Evolutionary conservation across 2,329 filamentous ascomycete species (phyloP), one percentile per base, ranked within the genome.

Genomic region (Penicillium brevicompactum): DNA sequence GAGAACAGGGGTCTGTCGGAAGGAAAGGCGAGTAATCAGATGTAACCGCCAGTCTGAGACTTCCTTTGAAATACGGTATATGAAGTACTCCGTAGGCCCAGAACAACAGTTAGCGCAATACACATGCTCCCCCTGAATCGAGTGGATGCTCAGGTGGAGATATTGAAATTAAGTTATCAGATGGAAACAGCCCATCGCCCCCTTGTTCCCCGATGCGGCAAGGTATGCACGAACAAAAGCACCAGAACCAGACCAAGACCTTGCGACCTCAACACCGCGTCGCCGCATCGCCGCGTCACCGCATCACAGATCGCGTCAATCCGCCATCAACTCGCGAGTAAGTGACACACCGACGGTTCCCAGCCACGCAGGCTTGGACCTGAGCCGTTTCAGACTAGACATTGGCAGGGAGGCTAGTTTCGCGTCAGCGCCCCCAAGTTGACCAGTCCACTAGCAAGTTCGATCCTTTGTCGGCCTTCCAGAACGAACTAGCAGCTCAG

Each of bases 121-220:
- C 38, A 21, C 6, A 2, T 3, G 13, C 34, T 37, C 7, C 38
- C 38, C 38, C 16, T 21, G 38, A 41, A 16, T 9, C 21, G 9
- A 41, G 18, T 18, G 38, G 38, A 41, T 21, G 14, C 14, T 2
- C 4, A 3, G 16, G 38, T 41, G 18, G 38, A 41, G 21, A 18
- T 41, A 37, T 27, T 10, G 10, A 42, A 54, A 51, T 51, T 54
- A 49, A 57, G 56, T 61, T 59, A 62, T 61, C 56, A 56, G 58
- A 61, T 57, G 53, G 42, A 43, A 49, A 37, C n/a, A 16, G 27
- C 46, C 42, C 47, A 45, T 27, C 42, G 37, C 27, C 50, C 42
- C 32, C 41, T 40, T 24, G 32, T 32, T 32, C 11, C 41, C 43
- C 16, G 18, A 41, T 10, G 38, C 38, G 38, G 34, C n/a, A 37